These are phyloP conservation scores for Boehmeria nivea DNA, from an alignment of 306 rosid species.

Conservation along the genomic window DNA sequence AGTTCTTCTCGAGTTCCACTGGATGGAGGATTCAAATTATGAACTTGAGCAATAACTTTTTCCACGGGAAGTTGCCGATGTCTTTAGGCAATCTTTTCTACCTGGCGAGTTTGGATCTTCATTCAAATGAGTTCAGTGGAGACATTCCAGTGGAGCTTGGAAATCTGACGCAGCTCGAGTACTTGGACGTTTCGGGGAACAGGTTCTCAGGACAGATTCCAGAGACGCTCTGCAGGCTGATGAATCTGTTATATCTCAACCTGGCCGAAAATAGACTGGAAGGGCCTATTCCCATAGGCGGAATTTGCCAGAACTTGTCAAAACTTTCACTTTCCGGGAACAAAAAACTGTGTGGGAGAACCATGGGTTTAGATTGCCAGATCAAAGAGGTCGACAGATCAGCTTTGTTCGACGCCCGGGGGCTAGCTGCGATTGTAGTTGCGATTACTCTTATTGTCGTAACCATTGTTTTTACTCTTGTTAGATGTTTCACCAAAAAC, in stretches of 20 bases:
- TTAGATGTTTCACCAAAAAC: constrained; percentile 44
- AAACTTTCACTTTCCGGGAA: constrained; percentile 50
- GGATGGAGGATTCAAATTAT: constrained; percentile 85
- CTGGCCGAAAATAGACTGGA: constrained; percentile 67
- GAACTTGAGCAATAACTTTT: constrained; percentile 66
- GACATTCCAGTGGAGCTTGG: constrained; percentile 80
- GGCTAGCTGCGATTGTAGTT: constrained; percentile 55
- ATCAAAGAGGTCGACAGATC: constrained; percentile 42
- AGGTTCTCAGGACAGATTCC: constrained; percentile 67
- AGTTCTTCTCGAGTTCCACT: constrained; percentile 56
- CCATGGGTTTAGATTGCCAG: constrained; percentile 49
- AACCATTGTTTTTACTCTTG: constrained; percentile 41
- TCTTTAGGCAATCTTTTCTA: constrained; percentile 75
- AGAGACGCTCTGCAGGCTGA: constrained; percentile 63
- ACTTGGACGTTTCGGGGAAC: constrained; percentile 71
- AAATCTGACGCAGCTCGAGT: constrained; percentile 67
- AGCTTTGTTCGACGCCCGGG: constrained; percentile 50
- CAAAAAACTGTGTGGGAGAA: constrained; percentile 64
- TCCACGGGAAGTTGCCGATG: constrained; percentile 57
- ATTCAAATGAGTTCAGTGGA: constrained; percentile 59
- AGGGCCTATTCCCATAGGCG: constrained; percentile 77
- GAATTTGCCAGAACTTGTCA: constrained; percentile 73
- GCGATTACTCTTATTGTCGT: constrained; percentile 36
- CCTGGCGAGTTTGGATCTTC: constrained; percentile 79
- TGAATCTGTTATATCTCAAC: constrained; percentile 54